Evolutionary conservation across 257 asterid genomes (phyloP), one percentile per base, ranked within the genome.

Genomic region (Solanum gracilifrons): DNA sequence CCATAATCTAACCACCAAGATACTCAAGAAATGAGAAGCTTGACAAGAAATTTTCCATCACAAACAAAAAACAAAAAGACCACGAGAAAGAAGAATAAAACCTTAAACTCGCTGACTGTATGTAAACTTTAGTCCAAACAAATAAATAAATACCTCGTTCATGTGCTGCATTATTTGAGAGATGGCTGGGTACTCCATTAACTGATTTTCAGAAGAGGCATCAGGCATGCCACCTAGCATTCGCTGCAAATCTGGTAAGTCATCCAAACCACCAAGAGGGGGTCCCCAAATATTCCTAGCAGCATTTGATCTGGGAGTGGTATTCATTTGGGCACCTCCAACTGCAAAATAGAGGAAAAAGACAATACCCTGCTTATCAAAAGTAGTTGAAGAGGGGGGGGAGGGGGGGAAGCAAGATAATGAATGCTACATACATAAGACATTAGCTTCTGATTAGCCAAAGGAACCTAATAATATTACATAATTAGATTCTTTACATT

Each of bases 161-260:
- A 90, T 88, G 88, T 90, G 86, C 91, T 92, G 92, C 92, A 89
- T 90, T 92, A 92, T 91, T 87, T 91, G 92, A 37, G 93, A 87
- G 20, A 89, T 84, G 35, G 93, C 90, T 15, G 95, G 95, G 88
- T 93, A 90, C 76, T 91, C 93, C 94, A 92, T 89, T 86, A 90
- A 21, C 85, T 92, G 92, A 89, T 82, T 91, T 58, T 90, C 29
- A 23, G 91, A 80, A 85, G 88, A 86, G 69, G 92, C 90, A 55
- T 91, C 93, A 41, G 93, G 93, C 87, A 89, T 87, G 33, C 88
- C 82, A 73, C 95, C 93, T 21, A 93, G 87, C 92, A 92, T 90
- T 83, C 68, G 87, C 62, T 89, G 90, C 41, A 92, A 60, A 66
- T 87, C 91, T 27, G 93, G 93, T 39, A 88, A 73, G 58, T 87